These are phyloP conservation scores for Tetragonia tetragonoides DNA, from an alignment of 148 eudicot species.

Conservation along the genomic window DNA sequence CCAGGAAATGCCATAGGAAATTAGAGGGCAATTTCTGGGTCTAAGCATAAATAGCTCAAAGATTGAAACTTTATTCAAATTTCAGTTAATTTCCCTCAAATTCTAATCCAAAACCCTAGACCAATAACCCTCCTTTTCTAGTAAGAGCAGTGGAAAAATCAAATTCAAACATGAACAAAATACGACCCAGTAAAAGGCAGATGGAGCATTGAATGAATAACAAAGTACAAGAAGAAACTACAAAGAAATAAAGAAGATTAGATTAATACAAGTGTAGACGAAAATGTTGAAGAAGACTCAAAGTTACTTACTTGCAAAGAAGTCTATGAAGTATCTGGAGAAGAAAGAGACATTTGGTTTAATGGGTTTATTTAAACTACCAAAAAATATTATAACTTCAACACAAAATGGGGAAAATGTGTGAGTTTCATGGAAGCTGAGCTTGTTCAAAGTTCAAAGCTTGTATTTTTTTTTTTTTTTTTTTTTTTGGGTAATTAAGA, in stretches of 20 bases:
- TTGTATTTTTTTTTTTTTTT: not conserved
- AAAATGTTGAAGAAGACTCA: slow-evolving; percentile 34
- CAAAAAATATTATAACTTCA: not conserved
- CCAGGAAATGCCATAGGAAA: slow-evolving; percentile 29
- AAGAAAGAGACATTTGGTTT: slow-evolving; percentile 25
- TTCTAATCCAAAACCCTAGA: slow-evolving; percentile 42
- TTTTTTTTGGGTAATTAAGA: slow-evolving; percentile 3
- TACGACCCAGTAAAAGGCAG: slow-evolving; percentile 26
- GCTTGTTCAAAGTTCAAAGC: slow-evolving; percentile 33
- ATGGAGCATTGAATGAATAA: slow-evolving; percentile 15
- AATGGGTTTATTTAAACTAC: not conserved
- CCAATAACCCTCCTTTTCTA: slow-evolving; percentile 18
- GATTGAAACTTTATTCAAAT: slow-evolving; percentile 9
- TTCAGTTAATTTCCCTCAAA: slow-evolving; percentile 8
- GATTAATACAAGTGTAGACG: slow-evolving; percentile 25
- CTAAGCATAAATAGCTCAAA: slow-evolving; percentile 2
- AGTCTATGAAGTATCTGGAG: slow-evolving; percentile 26
- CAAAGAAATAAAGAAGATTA: not conserved
- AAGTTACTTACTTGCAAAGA: slow-evolving; percentile 23
- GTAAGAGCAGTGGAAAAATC: slow-evolving; percentile 22
- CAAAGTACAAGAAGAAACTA: not conserved
- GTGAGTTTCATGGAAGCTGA: slow-evolving; percentile 4
- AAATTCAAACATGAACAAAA: slow-evolving; percentile 15
- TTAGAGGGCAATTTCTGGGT: slow-evolving; percentile 18
- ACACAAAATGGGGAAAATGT: slow-evolving; percentile 2